Conservation (phyloP, 768 basidiomycete genomes). For the Rhodocollybia butyracea region DNA sequence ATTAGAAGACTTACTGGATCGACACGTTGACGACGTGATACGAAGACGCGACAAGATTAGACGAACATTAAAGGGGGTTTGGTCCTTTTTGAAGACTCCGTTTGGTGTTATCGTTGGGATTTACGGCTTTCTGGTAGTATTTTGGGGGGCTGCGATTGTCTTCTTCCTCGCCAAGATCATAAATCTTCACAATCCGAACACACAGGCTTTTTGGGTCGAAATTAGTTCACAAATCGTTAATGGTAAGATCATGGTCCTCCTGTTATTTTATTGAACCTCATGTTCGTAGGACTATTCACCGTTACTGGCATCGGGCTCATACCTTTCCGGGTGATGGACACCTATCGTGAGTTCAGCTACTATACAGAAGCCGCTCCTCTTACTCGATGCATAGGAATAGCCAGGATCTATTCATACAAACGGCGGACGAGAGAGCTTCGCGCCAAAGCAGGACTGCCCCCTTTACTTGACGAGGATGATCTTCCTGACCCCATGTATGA, state of each 20-base stretch:
- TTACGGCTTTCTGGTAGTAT: slow-evolving; percentile 80
- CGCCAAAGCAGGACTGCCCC: slow-evolving; percentile 59
- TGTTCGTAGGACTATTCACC: slow-evolving; percentile 62
- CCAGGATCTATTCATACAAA: slow-evolving; percentile 73
- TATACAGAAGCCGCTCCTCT: background rate
- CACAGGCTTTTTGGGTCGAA: slow-evolving; percentile 81
- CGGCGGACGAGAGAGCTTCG: slow-evolving; percentile 55
- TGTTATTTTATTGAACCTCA: background rate
- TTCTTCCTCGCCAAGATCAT: slow-evolving; percentile 68
- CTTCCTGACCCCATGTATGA: slow-evolving; percentile 76
- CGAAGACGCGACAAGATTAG: slow-evolving; percentile 51
- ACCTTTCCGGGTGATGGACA: slow-evolving; percentile 72
- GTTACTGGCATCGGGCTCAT: slow-evolving; percentile 78
- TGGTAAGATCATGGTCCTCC: slow-evolving; percentile 33
- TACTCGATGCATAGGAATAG: slow-evolving; percentile 47
- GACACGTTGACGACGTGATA: slow-evolving; percentile 77
- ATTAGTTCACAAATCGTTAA: slow-evolving; percentile 74
- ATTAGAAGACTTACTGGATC: slow-evolving; percentile 55
- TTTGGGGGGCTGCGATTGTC: slow-evolving; percentile 86
- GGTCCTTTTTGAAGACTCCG: slow-evolving; percentile 86
- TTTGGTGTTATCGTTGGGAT: slow-evolving; percentile 65
- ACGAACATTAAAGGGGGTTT: slow-evolving; percentile 64
- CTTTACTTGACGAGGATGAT: slow-evolving; percentile 72
- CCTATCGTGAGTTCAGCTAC: slow-evolving; percentile 54
- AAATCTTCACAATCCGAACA: slow-evolving; percentile 63